Evolutionary conservation across 805 yeast species (phyloP), one percentile per base, ranked within the genome.

Genomic region (Candida tallmaniae): DNA sequence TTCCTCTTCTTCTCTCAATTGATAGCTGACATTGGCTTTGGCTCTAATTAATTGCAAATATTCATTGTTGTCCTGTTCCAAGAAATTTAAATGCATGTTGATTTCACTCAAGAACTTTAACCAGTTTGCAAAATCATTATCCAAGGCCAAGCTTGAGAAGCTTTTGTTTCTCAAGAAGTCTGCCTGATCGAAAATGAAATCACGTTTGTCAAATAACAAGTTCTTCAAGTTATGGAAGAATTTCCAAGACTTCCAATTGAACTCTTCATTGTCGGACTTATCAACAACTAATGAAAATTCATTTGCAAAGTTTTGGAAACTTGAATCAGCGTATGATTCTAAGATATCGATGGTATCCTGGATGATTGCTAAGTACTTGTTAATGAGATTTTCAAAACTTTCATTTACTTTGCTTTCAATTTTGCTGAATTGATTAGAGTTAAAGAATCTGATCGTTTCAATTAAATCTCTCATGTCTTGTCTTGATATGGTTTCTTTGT

Each of bases 281-380:
- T 21, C 16, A 13, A 54, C 36, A 3, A 34, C 39, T n/a, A 33
- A 32, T 33, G 78, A 70, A 50, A 83, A 68, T 38, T 76, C 71
- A 34, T 73, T 72, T 6, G 83, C 73, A 59, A 80, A 82, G 45
- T 81, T 86, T 44, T 62, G 69, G 35, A 82, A 68, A 19, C 83
- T 68, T 5, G 76, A 72, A 35, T 82, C 88, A 5, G 81, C 78
- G 65, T 83, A 83, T 41, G 83, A 83, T 53, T 83, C 89, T 51
- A 79, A 71, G 0, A 80, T 70, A 42, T 83, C 89, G 34, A 82
- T 67, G 23, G 80, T 70, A 19, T 55, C 56, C 38, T 67, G 73
- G 15, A 59, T 44, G 3, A 47, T 51, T 12, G 38, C 36, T 32
- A 57, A 63, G 43, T 66, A 67, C 25, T 49, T 40, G 8, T 42